Evolutionary conservation across 805 yeast species (phyloP), one percentile per base, ranked within the genome.

Genomic region (Saturnispora halmiae): DNA sequence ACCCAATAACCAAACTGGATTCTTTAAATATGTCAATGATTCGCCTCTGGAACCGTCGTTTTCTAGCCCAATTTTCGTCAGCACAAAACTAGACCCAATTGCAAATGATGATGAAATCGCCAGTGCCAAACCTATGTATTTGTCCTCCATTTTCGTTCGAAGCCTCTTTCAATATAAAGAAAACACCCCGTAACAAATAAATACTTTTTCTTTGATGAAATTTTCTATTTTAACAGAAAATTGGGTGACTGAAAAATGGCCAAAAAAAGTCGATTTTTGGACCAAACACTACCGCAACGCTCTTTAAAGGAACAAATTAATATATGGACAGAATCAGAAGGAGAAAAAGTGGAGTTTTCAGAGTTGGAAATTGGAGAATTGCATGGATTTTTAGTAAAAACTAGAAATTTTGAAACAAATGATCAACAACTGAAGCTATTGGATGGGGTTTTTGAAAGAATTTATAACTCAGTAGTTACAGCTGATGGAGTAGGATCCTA

Each of bases 1-100:
- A 10, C 96, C 96, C 1, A 90, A 83, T 84, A 94, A 83, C 96
- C 96, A 86, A 29, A 84, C 73, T 10, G 96, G 95, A 58, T 82
- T 85, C 49, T 72, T 77, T 47, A 86, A 64, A 56, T 86, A 86
- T 52, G 81, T 77, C 55, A 69, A 77, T n/a, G 87, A 86, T 45
- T 82, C 82, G 22, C 80, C 85, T 19, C 69, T 72, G 27, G 71
- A 67, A 2, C 85, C 85, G 43, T 76, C 77, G 32, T 70, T 65
- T 58, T 77, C 72, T 22, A 87, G 72, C 9, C 95, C 96, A 56
- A 82, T 79, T 59, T 86, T 86, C 21, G 96, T 86, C 57, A 86
- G 77, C 50, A 86, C 87, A 60, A 86, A 87, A 2, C 92, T 83
- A 8, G 88, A 77, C 18, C 96, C 96, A 45, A 86, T 86, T 26